A percentile compares a stretch with the other conserved stretches of the same genome.
Evolutionary conservation across 1,284 basidiomycete species (phyloP).

Genomic region (Grifola frondosa): DNA sequence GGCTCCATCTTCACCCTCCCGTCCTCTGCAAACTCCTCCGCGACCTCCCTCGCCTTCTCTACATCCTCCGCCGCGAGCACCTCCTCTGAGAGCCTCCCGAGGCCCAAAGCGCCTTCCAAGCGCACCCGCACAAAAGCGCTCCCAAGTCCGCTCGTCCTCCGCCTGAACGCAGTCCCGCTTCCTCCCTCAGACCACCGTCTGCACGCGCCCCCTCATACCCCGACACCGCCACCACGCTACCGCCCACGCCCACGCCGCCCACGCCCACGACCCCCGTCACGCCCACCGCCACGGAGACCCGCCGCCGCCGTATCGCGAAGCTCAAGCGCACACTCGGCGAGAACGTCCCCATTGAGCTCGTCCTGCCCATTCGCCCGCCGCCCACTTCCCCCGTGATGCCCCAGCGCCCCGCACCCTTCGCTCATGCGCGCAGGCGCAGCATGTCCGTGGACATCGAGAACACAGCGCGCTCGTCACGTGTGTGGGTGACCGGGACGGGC

Average conservation of each 20-base stretch:
- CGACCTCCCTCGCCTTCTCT: conserved; percentile 26
- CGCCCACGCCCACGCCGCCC: conserved; percentile 5
- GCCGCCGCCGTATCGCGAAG: conserved; percentile 46
- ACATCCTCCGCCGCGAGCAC: conserved; percentile 11
- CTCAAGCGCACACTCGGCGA: conserved; percentile 52
- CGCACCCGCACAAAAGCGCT: conserved; percentile 21
- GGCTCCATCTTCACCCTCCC: conserved; percentile 35
- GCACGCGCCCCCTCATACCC: conserved; percentile 10
- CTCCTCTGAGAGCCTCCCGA: conserved; percentile 14
- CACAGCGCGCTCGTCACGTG: conserved; percentile 14
- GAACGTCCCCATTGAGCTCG: conserved; percentile 52
- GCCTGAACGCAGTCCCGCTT: conserved; percentile 28
- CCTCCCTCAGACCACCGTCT: conserved; percentile 17
- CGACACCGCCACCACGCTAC: conserved; percentile 12
- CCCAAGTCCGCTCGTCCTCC: conserved; percentile 31
- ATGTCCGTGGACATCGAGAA: not conserved
- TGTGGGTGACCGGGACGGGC: conserved; percentile 30
- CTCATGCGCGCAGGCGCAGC: conserved; percentile 1
- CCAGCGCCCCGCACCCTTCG: not conserved
- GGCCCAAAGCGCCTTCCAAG: conserved; percentile 12
- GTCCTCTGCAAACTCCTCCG: conserved; percentile 33
- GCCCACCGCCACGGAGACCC: conserved; percentile 25
- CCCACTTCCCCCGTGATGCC: not conserved
- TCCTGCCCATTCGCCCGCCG: conserved; percentile 34
- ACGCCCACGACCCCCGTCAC: conserved; percentile 27